These are phyloP conservation scores for Podosphaera aphanis DNA, from an alignment of 2,329 filamentous ascomycete genomes.

Conservation along the genomic window DNA sequence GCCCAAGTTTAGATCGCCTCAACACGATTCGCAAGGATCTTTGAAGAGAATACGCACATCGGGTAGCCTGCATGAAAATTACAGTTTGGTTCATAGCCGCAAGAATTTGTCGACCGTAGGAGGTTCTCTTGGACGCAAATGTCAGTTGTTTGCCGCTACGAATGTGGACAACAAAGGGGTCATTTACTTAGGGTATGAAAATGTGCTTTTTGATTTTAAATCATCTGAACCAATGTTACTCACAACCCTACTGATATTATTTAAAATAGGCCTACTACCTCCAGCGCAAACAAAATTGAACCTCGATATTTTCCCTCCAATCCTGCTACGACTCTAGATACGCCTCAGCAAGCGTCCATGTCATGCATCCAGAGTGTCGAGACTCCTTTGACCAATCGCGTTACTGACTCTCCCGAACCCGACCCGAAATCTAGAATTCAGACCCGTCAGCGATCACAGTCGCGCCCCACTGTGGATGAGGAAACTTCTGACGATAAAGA, in stretches of 20 bases:
- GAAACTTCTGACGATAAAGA: background rate
- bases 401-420: too few relatives aligned
- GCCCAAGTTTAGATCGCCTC: too few relatives aligned
- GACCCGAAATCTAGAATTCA: background rate
- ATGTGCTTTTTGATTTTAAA: background rate
- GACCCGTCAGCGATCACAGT: constrained; percentile 36
- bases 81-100: too few relatives aligned
- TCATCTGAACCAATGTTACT: background rate
- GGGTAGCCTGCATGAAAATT: too few relatives aligned
- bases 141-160: background rate
- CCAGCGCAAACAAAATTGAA: background rate
- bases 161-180: background rate
- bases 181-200: background rate
- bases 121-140: background rate
- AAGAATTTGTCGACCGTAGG: too few relatives aligned
- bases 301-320: background rate
- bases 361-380: too few relatives aligned
- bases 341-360: background rate
- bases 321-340: background rate
- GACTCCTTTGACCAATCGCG: too few relatives aligned
- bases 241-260: background rate
- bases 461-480: constrained; percentile 59
- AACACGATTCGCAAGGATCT: too few relatives aligned
- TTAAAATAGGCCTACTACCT: background rate
- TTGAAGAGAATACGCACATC: too few relatives aligned